Conservation (phyloP, 371 early-diverging fungal species). For the Mucor plumbeus region DNA sequence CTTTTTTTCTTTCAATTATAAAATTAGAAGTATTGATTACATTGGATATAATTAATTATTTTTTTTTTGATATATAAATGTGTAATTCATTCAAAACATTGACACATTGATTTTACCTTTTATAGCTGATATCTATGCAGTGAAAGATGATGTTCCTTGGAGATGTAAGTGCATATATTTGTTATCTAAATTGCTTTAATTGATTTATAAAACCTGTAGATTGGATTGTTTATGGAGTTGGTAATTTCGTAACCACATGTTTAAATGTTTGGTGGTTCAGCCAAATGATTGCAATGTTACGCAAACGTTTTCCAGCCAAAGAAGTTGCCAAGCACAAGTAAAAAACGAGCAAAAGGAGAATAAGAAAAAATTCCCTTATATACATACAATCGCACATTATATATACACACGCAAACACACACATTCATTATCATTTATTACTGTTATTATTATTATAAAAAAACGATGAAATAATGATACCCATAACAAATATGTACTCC, state of each 20-base stretch:
- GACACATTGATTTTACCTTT: background rate
- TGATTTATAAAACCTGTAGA: constrained; percentile 27
- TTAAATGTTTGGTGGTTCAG: constrained; percentile 85
- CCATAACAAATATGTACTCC: background rate
- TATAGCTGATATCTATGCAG: constrained; percentile 48
- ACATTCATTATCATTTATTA: background rate
- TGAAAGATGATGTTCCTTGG: constrained; percentile 62
- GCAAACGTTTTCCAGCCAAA: constrained; percentile 44
- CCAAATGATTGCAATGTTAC: constrained; percentile 69
- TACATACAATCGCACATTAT: constrained; percentile 4
- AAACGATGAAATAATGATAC: constrained; percentile 7
- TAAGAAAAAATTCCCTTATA: background rate
- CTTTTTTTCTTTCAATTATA: too few relatives aligned
- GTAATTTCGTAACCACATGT: constrained; percentile 65
- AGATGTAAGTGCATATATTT: constrained; percentile 44
- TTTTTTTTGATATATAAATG: constrained; percentile 18
- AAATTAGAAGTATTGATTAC: too few relatives aligned
- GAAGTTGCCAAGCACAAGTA: constrained; percentile 22
- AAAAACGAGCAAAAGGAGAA: background rate
- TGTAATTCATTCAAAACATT: background rate
- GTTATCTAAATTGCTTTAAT: background rate
- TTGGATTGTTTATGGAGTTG: constrained; percentile 60
- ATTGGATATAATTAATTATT: too few relatives aligned
- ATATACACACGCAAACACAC: background rate
- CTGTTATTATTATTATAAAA: background rate